A percentile compares a stretch with the other conserved stretches of the same genome.
Conservation (phyloP, 1,284 basidiomycete genomes). For the Tilletiaria anomala region DNA sequence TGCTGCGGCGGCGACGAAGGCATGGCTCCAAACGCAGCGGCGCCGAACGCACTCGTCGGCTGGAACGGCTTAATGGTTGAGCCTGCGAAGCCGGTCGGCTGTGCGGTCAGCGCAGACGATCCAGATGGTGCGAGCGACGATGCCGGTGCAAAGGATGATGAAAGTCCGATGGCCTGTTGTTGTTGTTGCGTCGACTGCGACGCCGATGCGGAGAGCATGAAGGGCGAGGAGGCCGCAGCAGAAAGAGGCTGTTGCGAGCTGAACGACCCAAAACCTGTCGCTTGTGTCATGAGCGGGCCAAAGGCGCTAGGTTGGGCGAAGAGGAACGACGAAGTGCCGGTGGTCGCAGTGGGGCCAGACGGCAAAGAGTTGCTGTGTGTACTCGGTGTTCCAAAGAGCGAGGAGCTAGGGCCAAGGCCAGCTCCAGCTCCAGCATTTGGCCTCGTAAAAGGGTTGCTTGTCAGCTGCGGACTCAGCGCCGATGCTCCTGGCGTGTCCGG, state of each 20-base stretch:
- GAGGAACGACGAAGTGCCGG: not conserved
- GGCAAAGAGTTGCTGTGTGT: too few relatives aligned
- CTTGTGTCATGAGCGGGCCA: not conserved
- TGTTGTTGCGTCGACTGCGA: too few relatives aligned
- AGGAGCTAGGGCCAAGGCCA: not conserved
- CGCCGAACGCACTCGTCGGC: constrained; percentile 28
- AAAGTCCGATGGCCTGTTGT: too few relatives aligned
- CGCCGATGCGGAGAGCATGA: too few relatives aligned
- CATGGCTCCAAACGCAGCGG: too few relatives aligned
- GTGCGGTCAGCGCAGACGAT: constrained; percentile 11
- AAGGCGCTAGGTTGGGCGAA: not conserved
- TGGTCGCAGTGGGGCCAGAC: not conserved
- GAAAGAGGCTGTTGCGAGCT: too few relatives aligned
- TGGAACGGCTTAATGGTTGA: constrained; percentile 31
- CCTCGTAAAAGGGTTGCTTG: not conserved
- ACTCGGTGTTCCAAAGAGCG: too few relatives aligned
- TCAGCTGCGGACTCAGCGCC: not conserved
- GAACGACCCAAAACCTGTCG: not conserved
- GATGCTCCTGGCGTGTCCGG: constrained; percentile 2
- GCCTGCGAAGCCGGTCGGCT: constrained; percentile 21
- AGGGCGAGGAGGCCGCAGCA: too few relatives aligned
- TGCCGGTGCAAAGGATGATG: constrained; percentile 8
- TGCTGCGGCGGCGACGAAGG: too few relatives aligned
- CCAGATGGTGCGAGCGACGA: constrained; percentile 1
- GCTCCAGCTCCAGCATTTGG: not conserved